Conservation (phyloP, 495 filamentous ascomycete genomes). For the Elaphomyces granulatus region DNA sequence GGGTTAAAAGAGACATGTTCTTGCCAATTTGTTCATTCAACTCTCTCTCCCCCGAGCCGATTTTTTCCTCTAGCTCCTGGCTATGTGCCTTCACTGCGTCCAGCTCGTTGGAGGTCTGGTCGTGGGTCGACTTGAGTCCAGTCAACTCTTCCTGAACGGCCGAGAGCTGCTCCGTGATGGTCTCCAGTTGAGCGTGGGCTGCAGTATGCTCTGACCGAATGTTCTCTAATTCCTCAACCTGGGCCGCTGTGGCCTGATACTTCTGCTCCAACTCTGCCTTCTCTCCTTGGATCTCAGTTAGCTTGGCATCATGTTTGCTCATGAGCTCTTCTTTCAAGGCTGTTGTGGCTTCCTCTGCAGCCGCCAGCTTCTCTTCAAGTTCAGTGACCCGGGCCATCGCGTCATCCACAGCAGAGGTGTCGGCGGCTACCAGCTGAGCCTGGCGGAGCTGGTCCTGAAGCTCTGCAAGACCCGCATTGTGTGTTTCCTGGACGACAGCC, state of each 20-base stretch:
- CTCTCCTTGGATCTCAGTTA: slow-evolving; percentile 20
- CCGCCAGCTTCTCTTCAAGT: slow-evolving; percentile 25
- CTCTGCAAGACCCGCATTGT: slow-evolving; percentile 21
- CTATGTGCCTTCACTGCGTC: slow-evolving; percentile 20
- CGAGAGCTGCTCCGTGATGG: slow-evolving; percentile 21
- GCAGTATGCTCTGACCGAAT: slow-evolving; percentile 16
- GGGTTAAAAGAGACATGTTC: slow-evolving; percentile 34
- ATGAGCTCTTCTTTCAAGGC: slow-evolving; percentile 19
- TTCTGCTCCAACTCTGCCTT: slow-evolving; percentile 22
- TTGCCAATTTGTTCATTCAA: slow-evolving; percentile 34
- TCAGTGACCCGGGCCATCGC: slow-evolving; percentile 25
- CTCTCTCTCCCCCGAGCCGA: slow-evolving; percentile 23
- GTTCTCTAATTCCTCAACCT: slow-evolving; percentile 24
- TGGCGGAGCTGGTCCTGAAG: slow-evolving; percentile 21
- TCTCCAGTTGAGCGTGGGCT: slow-evolving; percentile 23
- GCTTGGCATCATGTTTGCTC: slow-evolving; percentile 18
- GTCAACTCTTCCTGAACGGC: slow-evolving; percentile 23
- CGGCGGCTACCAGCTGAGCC: slow-evolving; percentile 25
- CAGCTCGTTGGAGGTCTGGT: slow-evolving; percentile 16
- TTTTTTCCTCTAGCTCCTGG: slow-evolving; percentile 23
- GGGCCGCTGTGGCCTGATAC: slow-evolving; percentile 14
- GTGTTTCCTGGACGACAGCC: slow-evolving; percentile 25
- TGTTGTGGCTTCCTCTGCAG: slow-evolving; percentile 17
- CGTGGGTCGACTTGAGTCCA: slow-evolving; percentile 21
- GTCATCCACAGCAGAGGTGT: slow-evolving; percentile 24